Conservation (phyloP, 176 grass and related monocot genomes). For the Alloteropsis semialata region DNA sequence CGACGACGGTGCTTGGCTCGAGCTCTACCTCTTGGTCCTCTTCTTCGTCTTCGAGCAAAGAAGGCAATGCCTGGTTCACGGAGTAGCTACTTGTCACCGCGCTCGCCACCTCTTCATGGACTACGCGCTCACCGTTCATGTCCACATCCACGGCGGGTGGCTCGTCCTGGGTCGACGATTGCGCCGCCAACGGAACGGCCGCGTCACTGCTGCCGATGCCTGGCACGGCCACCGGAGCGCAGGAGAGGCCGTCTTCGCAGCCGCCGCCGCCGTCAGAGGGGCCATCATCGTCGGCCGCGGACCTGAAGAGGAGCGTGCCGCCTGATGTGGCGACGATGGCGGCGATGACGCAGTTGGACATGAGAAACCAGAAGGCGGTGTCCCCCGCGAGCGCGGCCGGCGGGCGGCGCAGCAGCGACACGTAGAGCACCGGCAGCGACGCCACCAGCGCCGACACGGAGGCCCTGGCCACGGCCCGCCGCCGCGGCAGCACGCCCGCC, state of each 20-base stretch:
- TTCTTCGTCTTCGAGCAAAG: neutral
- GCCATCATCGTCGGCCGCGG: neutral
- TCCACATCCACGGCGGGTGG: neutral
- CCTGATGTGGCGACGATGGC: conserved; percentile 56
- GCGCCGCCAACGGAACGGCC: neutral
- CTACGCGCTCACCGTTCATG: neutral
- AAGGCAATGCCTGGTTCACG: neutral
- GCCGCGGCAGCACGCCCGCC: neutral
- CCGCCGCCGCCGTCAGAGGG: too few relatives aligned
- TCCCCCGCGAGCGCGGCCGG: conserved; percentile 65
- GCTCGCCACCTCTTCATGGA: neutral
- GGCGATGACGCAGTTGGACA: conserved; percentile 81
- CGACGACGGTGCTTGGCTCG: neutral
- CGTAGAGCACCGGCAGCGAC: conserved; percentile 75
- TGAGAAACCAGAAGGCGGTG: conserved; percentile 95
- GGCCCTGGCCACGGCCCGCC: conserved; percentile 25
- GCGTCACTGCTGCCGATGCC: too few relatives aligned
- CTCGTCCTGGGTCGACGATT: neutral
- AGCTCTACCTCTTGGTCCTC: neutral
- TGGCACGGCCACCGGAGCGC: neutral
- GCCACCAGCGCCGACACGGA: conserved; percentile 65
- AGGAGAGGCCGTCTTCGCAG: too few relatives aligned
- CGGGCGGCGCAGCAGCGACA: conserved; percentile 66
- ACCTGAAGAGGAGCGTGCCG: conserved; percentile 35
- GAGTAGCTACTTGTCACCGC: neutral